Percentiles rank a stretch among this genome's conserved stretches.
Conservation (phyloP, 257 asterid species). For the Capsicum rhomboideum region DNA sequence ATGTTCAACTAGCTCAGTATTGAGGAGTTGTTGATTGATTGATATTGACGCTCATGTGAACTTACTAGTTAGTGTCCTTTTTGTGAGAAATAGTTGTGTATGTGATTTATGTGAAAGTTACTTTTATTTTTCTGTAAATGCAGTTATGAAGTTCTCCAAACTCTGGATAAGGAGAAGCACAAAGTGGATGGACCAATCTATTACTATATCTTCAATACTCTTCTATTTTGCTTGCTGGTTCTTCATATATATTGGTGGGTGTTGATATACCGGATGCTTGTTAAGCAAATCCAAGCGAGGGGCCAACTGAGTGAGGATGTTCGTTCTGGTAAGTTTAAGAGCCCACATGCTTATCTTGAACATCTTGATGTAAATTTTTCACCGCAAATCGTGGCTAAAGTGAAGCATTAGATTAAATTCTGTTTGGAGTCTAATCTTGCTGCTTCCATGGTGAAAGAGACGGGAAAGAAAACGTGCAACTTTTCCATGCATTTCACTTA, state of each 20-base stretch:
- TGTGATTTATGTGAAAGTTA: not conserved
- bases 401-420: not conserved
- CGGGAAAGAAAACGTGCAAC: not conserved
- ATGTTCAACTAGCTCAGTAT: not conserved
- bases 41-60: not conserved
- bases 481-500: not conserved
- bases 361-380: not conserved
- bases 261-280: constrained; percentile 81
- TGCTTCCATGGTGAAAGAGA: not conserved
- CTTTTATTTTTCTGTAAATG: not conserved
- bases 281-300: constrained; percentile 67
- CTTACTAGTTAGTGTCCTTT: not conserved
- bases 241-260: constrained; percentile 91
- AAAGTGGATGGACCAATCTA: constrained; percentile 55
- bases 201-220: constrained; percentile 78
- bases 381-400: not conserved
- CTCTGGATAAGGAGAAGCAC: constrained; percentile 51
- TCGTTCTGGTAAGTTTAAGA: constrained; percentile 72
- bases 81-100: not conserved
- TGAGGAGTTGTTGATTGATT: not conserved
- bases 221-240: constrained; percentile 78
- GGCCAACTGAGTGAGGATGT: constrained; percentile 88
- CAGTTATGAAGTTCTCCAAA: constrained; percentile 58
- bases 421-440: not conserved
- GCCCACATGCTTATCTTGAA: not conserved